Evolutionary conservation across 192 early-diverging fungal genomes (phyloP).

Genomic region (Borealophlyctis nickersoniae): DNA sequence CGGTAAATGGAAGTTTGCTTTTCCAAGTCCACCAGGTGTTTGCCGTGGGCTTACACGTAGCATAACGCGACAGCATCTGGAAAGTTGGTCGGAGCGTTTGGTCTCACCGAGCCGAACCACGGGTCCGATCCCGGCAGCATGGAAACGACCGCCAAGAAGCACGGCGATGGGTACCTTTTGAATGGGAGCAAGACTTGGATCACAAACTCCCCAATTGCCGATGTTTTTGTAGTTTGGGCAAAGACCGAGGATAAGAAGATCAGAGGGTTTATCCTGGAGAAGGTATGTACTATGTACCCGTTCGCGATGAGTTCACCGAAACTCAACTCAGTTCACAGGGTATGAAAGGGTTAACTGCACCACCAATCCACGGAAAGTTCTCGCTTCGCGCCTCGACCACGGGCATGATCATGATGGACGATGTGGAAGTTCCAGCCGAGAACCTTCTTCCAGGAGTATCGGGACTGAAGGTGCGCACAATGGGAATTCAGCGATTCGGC

Average conservation of each 20-base stretch:
- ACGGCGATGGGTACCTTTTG: constrained; percentile 67
- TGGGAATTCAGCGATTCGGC: neutral
- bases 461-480: constrained; percentile 57
- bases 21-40: neutral
- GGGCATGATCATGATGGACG: constrained; percentile 99
- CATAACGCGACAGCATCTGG: no score
- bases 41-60: no score
- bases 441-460: constrained; percentile 88
- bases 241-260: constrained; percentile 84
- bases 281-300: constrained; percentile 40
- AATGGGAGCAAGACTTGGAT: constrained; percentile 98
- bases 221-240: constrained; percentile 96
- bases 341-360: constrained; percentile 88
- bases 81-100: constrained; percentile 91
- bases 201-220: constrained; percentile 96
- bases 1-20: constrained; percentile 41
- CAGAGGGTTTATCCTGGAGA: constrained; percentile 92
- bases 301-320: neutral
- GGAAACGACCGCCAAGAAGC: constrained; percentile 83
- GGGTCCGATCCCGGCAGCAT: constrained; percentile 91
- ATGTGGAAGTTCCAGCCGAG: constrained; percentile 86
- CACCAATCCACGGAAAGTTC: constrained; percentile 93
- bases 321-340: no score
- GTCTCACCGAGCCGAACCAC: constrained; percentile 97
- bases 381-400: constrained; percentile 91